These are phyloP conservation scores for Xylaria sp. DNA, from an alignment of 2,329 filamentous ascomycete genomes.

Conservation along the genomic window DNA sequence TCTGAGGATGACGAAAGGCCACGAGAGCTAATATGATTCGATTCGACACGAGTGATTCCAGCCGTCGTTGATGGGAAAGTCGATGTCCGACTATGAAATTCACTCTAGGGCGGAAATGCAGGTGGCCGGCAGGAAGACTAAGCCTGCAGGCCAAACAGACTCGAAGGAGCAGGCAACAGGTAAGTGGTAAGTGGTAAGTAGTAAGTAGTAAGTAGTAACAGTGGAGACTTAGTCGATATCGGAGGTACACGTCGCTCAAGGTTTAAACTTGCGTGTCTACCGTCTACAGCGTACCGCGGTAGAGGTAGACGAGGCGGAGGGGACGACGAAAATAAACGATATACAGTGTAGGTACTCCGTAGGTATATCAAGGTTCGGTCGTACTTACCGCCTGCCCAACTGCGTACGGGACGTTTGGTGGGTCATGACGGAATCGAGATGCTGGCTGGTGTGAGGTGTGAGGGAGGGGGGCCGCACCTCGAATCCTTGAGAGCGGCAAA, in stretches of 20 bases:
- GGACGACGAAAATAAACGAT: background rate
- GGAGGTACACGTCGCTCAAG: background rate
- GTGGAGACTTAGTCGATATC: background rate
- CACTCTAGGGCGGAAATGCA: background rate
- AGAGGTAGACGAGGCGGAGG: background rate
- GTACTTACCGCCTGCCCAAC: background rate
- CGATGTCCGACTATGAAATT: background rate
- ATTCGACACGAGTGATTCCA: slow-evolving; percentile 1
- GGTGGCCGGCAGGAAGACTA: slow-evolving; percentile 9
- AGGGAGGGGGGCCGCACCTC: background rate
- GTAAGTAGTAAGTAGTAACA: too few relatives aligned
- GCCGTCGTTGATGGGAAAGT: background rate
- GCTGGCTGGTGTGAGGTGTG: slow-evolving; percentile 17
- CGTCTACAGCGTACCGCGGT: too few relatives aligned
- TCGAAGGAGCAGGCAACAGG: background rate
- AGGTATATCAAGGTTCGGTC: background rate
- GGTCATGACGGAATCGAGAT: slow-evolving; percentile 30
- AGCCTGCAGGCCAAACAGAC: slow-evolving; percentile 5
- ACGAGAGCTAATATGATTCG: too few relatives aligned
- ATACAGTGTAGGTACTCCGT: too few relatives aligned
- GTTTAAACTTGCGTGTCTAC: background rate
- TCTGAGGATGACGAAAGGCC: background rate
- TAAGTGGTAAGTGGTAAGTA: too few relatives aligned
- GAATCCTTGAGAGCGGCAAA: slow-evolving; percentile 15
- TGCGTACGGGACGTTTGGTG: slow-evolving; percentile 13